Percentiles rank a stretch among this genome's conserved stretches.
Evolutionary conservation across 2,329 filamentous ascomycete species (phyloP).

Genomic region (Chaetomiaceae sp.): DNA sequence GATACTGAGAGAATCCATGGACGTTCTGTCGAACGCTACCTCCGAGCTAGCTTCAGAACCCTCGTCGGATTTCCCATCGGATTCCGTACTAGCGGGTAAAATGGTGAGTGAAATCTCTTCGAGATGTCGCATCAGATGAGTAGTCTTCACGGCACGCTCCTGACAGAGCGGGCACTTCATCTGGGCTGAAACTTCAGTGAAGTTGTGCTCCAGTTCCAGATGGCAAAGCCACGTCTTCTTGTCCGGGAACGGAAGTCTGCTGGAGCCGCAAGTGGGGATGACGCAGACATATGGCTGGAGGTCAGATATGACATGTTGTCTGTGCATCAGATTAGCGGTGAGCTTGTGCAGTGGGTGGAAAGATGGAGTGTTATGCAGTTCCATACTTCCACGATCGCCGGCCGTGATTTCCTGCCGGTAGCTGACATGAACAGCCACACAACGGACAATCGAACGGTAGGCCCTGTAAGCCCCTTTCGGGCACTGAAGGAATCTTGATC

Average conservation of each 20-base stretch:
- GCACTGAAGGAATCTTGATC: background rate
- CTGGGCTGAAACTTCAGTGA: background rate
- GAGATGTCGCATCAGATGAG: background rate
- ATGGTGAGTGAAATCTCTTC: slow-evolving; percentile 1
- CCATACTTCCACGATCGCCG: slow-evolving; percentile 1
- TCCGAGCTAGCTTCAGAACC: no score
- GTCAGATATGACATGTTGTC: background rate
- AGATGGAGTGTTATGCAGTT: no score
- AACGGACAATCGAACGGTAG: background rate
- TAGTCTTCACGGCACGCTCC: background rate
- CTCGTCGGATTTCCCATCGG: no score
- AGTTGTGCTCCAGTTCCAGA: slow-evolving; percentile 1
- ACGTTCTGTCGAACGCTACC: no score
- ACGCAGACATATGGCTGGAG: slow-evolving; percentile 2
- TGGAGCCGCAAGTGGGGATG: background rate
- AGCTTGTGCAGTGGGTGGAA: no score
- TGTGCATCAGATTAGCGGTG: background rate
- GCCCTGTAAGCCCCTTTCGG: background rate
- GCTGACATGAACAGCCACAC: background rate
- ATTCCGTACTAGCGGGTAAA: background rate
- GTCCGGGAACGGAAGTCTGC: background rate
- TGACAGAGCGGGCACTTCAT: background rate
- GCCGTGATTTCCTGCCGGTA: background rate
- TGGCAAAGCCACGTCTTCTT: background rate
- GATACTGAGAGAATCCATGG: no score